phyloP scores from a whole-genome alignment of 768 basidiomycete genomes.

The Leccinellum luteum region DNA sequence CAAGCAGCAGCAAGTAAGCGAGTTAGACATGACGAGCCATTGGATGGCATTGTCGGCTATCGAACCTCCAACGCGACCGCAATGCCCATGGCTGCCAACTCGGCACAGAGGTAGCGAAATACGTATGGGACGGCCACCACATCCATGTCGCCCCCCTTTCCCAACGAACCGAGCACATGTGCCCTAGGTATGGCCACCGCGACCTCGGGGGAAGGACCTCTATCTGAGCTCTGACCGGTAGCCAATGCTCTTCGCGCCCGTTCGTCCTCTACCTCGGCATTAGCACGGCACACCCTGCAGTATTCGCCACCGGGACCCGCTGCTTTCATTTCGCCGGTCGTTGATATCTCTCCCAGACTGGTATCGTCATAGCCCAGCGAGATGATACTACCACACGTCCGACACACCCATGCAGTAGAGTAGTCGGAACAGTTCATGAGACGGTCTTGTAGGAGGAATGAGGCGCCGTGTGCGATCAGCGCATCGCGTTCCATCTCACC shows the following conservation, averaged over 20 bases:
- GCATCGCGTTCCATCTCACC: slow-evolving; percentile 99
- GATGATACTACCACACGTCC: slow-evolving; percentile 92
- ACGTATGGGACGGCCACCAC: slow-evolving; percentile 95
- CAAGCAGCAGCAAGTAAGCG: neutral
- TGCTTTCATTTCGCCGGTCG: slow-evolving; percentile 49
- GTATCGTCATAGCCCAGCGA: slow-evolving; percentile 95
- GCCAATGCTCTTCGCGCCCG: slow-evolving; percentile 56
- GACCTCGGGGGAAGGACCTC: slow-evolving; percentile 47
- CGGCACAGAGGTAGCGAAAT: slow-evolving; percentile 91
- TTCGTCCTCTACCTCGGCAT: slow-evolving; percentile 61
- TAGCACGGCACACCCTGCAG: slow-evolving; percentile 87
- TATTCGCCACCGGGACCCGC: slow-evolving; percentile 87
- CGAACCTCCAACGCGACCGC: slow-evolving; percentile 79
- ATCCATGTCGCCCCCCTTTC: slow-evolving; percentile 83
- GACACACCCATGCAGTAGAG: slow-evolving; percentile 98
- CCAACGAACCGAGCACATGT: slow-evolving; percentile 56
- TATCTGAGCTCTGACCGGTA: slow-evolving; percentile 50
- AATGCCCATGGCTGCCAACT: slow-evolving; percentile 98
- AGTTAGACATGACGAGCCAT: neutral
- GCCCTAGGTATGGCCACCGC: slow-evolving; percentile 64
- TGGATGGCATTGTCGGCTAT: slow-evolving; percentile 25
- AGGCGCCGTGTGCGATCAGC: slow-evolving; percentile 96
- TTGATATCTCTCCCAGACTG: slow-evolving; percentile 60
- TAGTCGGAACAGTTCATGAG: slow-evolving; percentile 99
- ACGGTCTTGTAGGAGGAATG: slow-evolving; percentile 96